These are phyloP conservation scores for Elaeis oleifera DNA, from an alignment of 202 grass and related monocot species.

Conservation along the genomic window DNA sequence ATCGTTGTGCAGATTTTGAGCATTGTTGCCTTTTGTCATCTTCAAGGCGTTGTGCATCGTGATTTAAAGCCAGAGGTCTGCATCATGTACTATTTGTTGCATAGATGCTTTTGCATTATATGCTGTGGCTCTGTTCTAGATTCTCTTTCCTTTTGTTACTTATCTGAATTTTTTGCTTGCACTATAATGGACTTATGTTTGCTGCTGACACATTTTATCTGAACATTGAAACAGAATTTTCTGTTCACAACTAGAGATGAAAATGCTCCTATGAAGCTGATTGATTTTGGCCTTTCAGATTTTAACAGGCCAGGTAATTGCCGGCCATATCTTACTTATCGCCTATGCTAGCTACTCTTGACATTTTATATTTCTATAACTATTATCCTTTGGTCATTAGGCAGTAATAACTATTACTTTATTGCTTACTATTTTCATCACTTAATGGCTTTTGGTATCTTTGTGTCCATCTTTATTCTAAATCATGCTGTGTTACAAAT, in stretches of 20 bases:
- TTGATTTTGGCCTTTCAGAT: slow-evolving; percentile 27
- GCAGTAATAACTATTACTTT: too few species aligned
- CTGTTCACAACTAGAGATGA: slow-evolving; percentile 12
- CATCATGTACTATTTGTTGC: neutral
- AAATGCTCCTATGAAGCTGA: slow-evolving; percentile 12
- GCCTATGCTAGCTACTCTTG: too few species aligned
- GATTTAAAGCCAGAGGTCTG: slow-evolving; percentile 22
- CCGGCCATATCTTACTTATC: too few species aligned
- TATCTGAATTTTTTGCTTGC: neutral
- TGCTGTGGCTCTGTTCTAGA: too few species aligned
- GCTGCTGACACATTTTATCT: neutral
- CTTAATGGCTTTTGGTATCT: too few species aligned
- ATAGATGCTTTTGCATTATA: too few species aligned
- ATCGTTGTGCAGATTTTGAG: slow-evolving; percentile 12
- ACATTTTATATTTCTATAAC: too few species aligned
- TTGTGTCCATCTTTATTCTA: too few species aligned
- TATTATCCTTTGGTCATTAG: too few species aligned
- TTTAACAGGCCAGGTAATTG: slow-evolving; percentile 16
- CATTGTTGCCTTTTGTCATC: slow-evolving; percentile 22
- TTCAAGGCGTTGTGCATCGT: slow-evolving; percentile 25
- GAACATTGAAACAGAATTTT: slow-evolving; percentile 11
- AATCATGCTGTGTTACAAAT: too few species aligned
- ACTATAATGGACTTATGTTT: neutral
- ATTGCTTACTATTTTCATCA: too few species aligned
- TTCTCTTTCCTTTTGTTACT: neutral